These are phyloP conservation scores for Venturia pyrina DNA, from an alignment of 2,329 filamentous ascomycete genomes.

Conservation along the genomic window DNA sequence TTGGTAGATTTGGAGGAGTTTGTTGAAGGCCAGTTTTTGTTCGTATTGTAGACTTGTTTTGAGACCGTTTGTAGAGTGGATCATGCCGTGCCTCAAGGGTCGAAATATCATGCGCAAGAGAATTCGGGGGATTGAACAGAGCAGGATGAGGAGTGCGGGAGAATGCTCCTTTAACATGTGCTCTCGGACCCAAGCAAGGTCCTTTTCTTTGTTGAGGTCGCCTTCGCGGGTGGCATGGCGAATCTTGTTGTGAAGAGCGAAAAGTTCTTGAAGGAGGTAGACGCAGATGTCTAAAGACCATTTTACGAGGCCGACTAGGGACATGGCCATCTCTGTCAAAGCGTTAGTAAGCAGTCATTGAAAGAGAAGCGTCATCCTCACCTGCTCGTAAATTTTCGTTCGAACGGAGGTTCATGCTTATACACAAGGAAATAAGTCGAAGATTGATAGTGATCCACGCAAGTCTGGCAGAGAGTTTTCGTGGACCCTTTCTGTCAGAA, in stretches of 20 bases:
- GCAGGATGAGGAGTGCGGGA: constrained; percentile 41
- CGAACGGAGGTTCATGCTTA: constrained; percentile 50
- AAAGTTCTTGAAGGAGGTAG: constrained; percentile 45
- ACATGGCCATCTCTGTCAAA: constrained; percentile 58
- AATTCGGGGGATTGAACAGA: constrained; percentile 64
- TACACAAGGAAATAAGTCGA: constrained; percentile 56
- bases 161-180: constrained; percentile 16
- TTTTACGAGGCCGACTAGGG: constrained; percentile 62
- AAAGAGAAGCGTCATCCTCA: neutral
- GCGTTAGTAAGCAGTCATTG: neutral
- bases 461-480: constrained; percentile 61
- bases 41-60: constrained; percentile 38
- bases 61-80: constrained; percentile 19
- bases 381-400: constrained; percentile 24
- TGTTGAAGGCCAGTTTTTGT: constrained; percentile 30
- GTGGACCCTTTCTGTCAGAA: constrained; percentile 40
- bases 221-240: constrained; percentile 23
- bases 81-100: constrained; percentile 38
- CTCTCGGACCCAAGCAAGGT: constrained; percentile 10
- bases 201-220: constrained; percentile 11
- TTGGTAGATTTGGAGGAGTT: constrained; percentile 47
- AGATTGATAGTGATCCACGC: constrained; percentile 66
- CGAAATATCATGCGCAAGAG: constrained; percentile 62
- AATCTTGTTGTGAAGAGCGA: constrained; percentile 32
- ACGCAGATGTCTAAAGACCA: constrained; percentile 64